Conservation (phyloP, 192 early-diverging fungal genomes). For the Coemansia sp. region DNA sequence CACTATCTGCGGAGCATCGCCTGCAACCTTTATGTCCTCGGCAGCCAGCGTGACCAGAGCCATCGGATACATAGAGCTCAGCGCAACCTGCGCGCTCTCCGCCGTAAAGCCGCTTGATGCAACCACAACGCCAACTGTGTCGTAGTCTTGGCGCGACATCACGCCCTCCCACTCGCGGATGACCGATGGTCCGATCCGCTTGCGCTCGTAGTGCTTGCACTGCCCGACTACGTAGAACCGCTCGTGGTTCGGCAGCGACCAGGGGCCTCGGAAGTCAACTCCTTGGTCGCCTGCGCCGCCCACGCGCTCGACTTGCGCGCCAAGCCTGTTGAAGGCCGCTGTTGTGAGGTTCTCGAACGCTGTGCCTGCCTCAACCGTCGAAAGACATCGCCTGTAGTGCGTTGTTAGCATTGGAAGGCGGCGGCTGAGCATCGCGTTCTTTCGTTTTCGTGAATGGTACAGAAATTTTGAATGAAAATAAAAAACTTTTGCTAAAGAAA, state of each 20-base stretch:
- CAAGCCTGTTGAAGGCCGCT: conserved; percentile 23
- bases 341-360: conserved; percentile 36
- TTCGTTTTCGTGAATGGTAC: not conserved
- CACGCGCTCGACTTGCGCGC: conserved; percentile 35
- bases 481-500: no score
- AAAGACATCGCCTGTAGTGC: not conserved
- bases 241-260: conserved; percentile 28
- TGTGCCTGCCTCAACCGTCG: conserved; percentile 43
- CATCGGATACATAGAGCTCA: conserved; percentile 44
- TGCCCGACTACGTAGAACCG: conserved; percentile 43
- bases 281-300: conserved; percentile 48
- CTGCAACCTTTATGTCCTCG: not conserved
- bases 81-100: conserved; percentile 20
- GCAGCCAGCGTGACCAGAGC: conserved; percentile 36
- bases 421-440: not conserved
- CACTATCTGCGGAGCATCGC: not conserved
- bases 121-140: conserved; percentile 35
- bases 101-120: conserved; percentile 49
- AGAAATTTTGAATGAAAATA: no score
- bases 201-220: conserved; percentile 54
- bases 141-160: conserved; percentile 45
- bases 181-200: conserved; percentile 43
- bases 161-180: conserved; percentile 56
- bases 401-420: not conserved
- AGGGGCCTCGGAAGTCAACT: conserved; percentile 39